A percentile compares a stretch with the other conserved stretches of the same genome.
Conservation (phyloP, 768 basidiomycete species). For the Xerocomus brunneocitrinus region DNA sequence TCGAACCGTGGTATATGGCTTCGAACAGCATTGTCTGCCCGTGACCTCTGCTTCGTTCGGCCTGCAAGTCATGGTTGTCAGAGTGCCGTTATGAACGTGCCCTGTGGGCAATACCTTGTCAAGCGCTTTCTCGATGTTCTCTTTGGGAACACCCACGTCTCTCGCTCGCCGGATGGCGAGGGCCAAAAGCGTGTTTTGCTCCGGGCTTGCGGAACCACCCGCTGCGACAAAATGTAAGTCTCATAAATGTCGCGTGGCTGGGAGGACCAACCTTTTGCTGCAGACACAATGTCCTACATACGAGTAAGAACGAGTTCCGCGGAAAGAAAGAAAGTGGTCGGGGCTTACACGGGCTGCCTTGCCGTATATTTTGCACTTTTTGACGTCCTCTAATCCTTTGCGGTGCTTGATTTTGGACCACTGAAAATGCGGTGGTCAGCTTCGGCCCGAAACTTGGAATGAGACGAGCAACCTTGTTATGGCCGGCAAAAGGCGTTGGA, state of each 20-base stretch:
- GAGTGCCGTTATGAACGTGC: not conserved
- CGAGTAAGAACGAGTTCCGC: not conserved
- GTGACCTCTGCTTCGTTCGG: constrained; percentile 43
- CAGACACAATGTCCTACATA: constrained; percentile 54
- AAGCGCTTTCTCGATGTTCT: constrained; percentile 62
- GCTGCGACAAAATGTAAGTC: constrained; percentile 30
- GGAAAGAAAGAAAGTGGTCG: not conserved
- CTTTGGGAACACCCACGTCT: constrained; percentile 58
- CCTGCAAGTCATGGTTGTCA: constrained; percentile 28
- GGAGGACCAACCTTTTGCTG: constrained; percentile 49
- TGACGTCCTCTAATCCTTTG: constrained; percentile 61
- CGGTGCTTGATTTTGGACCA: constrained; percentile 76
- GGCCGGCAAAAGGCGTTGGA: constrained; percentile 30
- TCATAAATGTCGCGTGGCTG: not conserved
- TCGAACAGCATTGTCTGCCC: constrained; percentile 55
- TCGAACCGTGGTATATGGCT: constrained; percentile 52
- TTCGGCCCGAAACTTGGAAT: not conserved
- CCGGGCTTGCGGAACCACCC: constrained; percentile 54
- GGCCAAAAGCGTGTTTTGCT: constrained; percentile 50
- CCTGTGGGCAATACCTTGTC: constrained; percentile 39
- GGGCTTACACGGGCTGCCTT: constrained; percentile 50
- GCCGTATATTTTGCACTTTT: constrained; percentile 54
- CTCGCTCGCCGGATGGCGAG: constrained; percentile 52
- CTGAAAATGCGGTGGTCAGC: constrained; percentile 30
- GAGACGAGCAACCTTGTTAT: constrained; percentile 35